Evolutionary conservation across 805 yeast species (phyloP).

Genomic region (Kuraishia ogatae): DNA sequence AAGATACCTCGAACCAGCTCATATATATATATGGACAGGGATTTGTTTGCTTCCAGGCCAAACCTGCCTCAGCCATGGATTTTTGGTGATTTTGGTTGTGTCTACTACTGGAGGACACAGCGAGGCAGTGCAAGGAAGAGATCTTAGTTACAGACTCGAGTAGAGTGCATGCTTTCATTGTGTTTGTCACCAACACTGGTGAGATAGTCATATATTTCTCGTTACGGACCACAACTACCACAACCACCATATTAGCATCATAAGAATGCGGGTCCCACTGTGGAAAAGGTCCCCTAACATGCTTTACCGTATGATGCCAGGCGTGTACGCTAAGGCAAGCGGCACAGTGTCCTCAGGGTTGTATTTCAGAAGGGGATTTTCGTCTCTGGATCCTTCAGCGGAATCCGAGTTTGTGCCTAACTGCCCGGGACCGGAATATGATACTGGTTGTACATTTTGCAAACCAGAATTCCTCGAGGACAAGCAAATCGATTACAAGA

Average conservation of each 20-base stretch:
- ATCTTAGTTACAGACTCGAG: neutral
- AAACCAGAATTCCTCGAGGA: conserved; percentile 32
- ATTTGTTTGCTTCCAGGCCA: too few relatives aligned
- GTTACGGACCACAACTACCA: too few relatives aligned
- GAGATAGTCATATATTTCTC: neutral
- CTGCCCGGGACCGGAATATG: conserved; percentile 44
- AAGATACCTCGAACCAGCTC: neutral
- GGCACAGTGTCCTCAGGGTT: neutral
- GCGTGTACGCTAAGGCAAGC: neutral
- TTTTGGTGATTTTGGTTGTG: neutral
- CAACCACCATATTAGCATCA: neutral
- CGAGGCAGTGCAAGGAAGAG: neutral
- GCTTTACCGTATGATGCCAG: neutral
- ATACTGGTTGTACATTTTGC: conserved; percentile 60
- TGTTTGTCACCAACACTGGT: neutral
- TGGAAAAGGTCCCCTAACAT: neutral
- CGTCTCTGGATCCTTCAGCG: neutral
- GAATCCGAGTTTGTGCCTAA: conserved; percentile 7
- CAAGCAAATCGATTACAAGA: conserved; percentile 30
- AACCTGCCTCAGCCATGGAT: neutral
- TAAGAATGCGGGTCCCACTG: neutral
- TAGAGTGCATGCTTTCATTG: neutral
- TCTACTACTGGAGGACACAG: neutral
- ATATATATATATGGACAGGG: too few relatives aligned
- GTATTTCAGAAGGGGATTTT: neutral